A percentile compares a stretch with the other conserved stretches of the same genome.
These are phyloP conservation scores for Lactuca sativa DNA, from an alignment of 129 eudicot species.

Conservation along the genomic window DNA sequence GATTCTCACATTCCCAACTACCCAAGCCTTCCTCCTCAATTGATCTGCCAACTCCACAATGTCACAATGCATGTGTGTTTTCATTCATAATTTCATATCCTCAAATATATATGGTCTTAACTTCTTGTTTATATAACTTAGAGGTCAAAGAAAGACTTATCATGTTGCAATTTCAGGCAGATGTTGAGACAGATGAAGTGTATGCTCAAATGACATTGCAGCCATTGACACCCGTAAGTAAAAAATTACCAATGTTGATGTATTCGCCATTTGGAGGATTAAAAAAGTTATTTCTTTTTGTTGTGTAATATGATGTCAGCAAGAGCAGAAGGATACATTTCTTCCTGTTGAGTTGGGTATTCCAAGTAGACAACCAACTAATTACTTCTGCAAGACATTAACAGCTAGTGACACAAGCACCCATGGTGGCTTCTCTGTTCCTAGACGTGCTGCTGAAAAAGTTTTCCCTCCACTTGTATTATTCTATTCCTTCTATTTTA, in stretches of 20 bases:
- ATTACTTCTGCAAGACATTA: constrained; percentile 93
- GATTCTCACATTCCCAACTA: constrained; percentile 39
- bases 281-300: not conserved
- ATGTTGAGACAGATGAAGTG: constrained; percentile 98
- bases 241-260: constrained; percentile 2
- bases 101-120: not conserved
- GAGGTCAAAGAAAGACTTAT: not conserved
- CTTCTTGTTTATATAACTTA: not conserved
- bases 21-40: constrained; percentile 39
- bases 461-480: constrained; percentile 95
- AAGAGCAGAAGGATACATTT: constrained; percentile 94
- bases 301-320: constrained; percentile 41
- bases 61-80: constrained; percentile 45
- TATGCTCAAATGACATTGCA: constrained; percentile 99
- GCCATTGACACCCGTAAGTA: constrained; percentile 81
- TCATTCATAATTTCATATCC: not conserved
- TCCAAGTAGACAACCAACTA: constrained; percentile 88
- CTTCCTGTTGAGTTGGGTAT: constrained; percentile 93
- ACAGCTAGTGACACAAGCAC: constrained; percentile 99
- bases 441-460: constrained; percentile 99
- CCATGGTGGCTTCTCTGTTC: constrained; percentile 98
- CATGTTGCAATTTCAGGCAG: constrained; percentile 65
- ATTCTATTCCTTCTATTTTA: not conserved
- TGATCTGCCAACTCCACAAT: constrained; percentile 49
- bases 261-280: not conserved